Evolutionary conservation across 208 protist species (phyloP), one percentile per base, ranked within the genome.

Genomic region (Acanthamoeba royreba): DNA sequence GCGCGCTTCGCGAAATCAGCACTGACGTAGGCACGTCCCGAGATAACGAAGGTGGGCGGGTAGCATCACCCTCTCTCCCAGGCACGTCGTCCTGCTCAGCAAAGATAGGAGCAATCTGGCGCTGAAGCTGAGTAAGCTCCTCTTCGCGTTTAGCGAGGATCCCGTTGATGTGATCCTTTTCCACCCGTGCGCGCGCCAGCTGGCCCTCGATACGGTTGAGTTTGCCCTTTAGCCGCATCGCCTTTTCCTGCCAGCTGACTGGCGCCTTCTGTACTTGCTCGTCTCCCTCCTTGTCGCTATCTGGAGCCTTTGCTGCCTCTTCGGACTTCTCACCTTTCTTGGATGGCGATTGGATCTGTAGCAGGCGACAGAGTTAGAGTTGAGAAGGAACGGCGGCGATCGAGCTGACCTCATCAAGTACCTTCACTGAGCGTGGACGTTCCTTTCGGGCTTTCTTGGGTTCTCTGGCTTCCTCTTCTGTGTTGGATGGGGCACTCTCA

Each of bases 51-150:
- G 69, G n/a, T 42, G 22, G 38, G 5, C 69, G 19, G 17, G 40
- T 9, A 72, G 28, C 55, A 63, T 19, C 55, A 63, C n/a, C 11
- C 55, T 19, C 55, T 63, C 55, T 19, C 33, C 55, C 69, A 81
- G 38, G 69, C 38, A 8, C 40, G 69, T 89, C 81, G 46, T 33
- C 22, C 81, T 11, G 13, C 17, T 13, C n/a, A 17, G 28, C 81
- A 53, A 89, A 89, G 81, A 89, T 66, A n/a, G 81, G 81, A 17
- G 81, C 81, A 17, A 89, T 3, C 81, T 89, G 81, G 33, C 35
- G n/a, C 81, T 89, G 49, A 25, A 89, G 81, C 25, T 63, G 25
- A 17, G 45, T 13, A 7, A 89, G 49, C 81, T 89, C 81, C 3
- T 89, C 52, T 15, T 89, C 81, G 45, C 81, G 45, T 47, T 89